Percentiles rank a stretch among this genome's conserved stretches.
phyloP scores from a whole-genome alignment of 2,329 filamentous ascomycete species.

The Neopestalotiopsis sp. region DNA sequence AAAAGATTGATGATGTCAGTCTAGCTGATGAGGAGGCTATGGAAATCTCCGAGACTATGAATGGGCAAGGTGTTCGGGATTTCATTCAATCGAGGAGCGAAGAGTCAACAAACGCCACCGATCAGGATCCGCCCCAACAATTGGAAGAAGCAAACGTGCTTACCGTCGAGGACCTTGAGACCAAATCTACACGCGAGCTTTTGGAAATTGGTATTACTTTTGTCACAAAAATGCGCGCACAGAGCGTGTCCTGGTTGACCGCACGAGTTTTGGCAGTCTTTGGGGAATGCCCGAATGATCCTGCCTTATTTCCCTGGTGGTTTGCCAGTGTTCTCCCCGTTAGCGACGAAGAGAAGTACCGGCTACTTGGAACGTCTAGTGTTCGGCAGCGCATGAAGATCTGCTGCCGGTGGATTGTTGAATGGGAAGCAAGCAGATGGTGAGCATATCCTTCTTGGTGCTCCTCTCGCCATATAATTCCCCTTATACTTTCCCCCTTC shows the following conservation, averaged over 20 bases:
- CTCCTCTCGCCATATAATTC: slow-evolving; percentile 11
- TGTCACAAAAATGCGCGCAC: slow-evolving; percentile 68
- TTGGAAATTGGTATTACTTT: slow-evolving; percentile 71
- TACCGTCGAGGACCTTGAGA: slow-evolving; percentile 45
- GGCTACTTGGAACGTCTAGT: slow-evolving; percentile 72
- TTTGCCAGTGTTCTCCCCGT: slow-evolving; percentile 83
- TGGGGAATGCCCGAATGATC: slow-evolving; percentile 77
- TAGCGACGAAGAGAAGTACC: slow-evolving; percentile 79
- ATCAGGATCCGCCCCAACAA: background rate
- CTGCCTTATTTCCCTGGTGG: slow-evolving; percentile 86
- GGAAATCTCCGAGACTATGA: slow-evolving; percentile 70
- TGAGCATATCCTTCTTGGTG: slow-evolving; percentile 48
- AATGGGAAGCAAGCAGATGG: slow-evolving; percentile 74
- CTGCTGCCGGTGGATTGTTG: slow-evolving; percentile 77
- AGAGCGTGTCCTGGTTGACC: slow-evolving; percentile 77
- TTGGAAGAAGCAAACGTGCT: slow-evolving; percentile 15
- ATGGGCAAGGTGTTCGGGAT: slow-evolving; percentile 23
- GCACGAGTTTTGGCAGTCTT: slow-evolving; percentile 75
- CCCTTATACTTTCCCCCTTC: background rate
- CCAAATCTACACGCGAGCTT: slow-evolving; percentile 73
- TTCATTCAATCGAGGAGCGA: slow-evolving; percentile 31
- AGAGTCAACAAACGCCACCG: slow-evolving; percentile 12
- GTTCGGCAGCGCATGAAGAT: slow-evolving; percentile 85
- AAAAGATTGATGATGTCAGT: slow-evolving; percentile 81
- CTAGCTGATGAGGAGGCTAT: slow-evolving; percentile 78